Evolutionary conservation across 352 stramenopile genomes (phyloP), one percentile per base, ranked within the genome.

Genomic region (Phytophthora pistaciae): DNA sequence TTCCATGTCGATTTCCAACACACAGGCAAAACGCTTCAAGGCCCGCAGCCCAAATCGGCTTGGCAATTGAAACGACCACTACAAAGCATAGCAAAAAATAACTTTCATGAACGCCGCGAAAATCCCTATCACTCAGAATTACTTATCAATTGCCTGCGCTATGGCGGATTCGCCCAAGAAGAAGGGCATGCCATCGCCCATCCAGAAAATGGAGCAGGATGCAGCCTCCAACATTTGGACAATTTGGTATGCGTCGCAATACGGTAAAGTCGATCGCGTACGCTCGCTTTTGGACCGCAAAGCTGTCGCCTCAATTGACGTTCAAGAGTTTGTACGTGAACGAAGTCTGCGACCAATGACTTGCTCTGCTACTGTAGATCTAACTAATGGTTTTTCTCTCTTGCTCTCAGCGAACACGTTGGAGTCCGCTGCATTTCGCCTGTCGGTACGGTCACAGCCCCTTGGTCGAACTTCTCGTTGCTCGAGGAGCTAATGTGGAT

Each of bases 241-340:
- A 13, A 85, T 94, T 59, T 94, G 87, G 87, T 92, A 94, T 57
- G 87, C 87, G 10, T 77, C 87, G 5, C 80, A 84, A 57, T 79
- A 83, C 20, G 87, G 87, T 6, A 91, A 91, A 46, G 8, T 70
- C 1, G 80, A 79, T 21, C 84, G 85, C 9, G 70, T 92, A 60
- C 68, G 67, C 23, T 87, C 79, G 14, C 60, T 94, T 33, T 65
- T 93, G 13, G 83, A 88, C 7, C 81, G 70, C 0, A 62, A 80
- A 13, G 56, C 60, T 6, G 73, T 82, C 11, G 21, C 55, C 14
- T 80, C 71, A 3, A 75, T 94, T 56, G 75, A 92, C 44, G 78
- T 81, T 1, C 82, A 83, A 48, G 87, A 92, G 72, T 64, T 68
- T 42, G 86, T 93, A 72, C 20, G 79, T 56, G 9, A 11, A 23